These are phyloP conservation scores for Pouteria campechiana DNA, from an alignment of 179 eudicot genomes.

Conservation along the genomic window DNA sequence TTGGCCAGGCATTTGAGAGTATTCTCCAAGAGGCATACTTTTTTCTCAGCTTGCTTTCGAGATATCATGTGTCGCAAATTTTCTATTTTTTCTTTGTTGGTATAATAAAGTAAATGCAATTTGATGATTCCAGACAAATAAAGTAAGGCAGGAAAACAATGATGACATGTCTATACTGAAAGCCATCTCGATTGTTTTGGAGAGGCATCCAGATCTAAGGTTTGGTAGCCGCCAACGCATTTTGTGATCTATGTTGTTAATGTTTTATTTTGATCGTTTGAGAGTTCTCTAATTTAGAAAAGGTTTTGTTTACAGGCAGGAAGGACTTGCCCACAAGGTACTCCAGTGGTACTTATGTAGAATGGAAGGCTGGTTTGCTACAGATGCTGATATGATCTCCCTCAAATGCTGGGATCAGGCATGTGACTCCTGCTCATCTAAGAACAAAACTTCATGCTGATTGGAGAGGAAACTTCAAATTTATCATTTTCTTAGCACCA, in stretches of 20 bases:
- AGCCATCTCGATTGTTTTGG: slow-evolving; percentile 78
- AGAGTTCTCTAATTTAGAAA: slow-evolving; percentile 1
- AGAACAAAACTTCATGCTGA: no score
- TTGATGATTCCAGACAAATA: slow-evolving; percentile 42
- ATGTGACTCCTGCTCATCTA: slow-evolving; percentile 7
- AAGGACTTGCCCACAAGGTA: slow-evolving; percentile 90
- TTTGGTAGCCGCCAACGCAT: no score
- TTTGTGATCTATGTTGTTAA: background rate
- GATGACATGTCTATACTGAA: slow-evolving; percentile 73
- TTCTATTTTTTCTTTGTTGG: background rate
- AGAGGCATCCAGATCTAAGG: slow-evolving; percentile 90
- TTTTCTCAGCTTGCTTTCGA: background rate
- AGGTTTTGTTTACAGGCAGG: slow-evolving; percentile 46
- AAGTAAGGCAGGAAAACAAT: slow-evolving; percentile 50
- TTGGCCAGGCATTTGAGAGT: slow-evolving; percentile 81
- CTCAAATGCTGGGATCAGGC: slow-evolving; percentile 93
- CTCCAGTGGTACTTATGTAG: slow-evolving; percentile 99
- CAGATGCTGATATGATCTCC: slow-evolving; percentile 96
- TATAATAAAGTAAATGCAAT: background rate
- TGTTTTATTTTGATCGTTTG: background rate
- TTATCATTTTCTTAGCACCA: no score
- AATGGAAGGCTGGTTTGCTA: slow-evolving; percentile 99
- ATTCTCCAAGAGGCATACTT: slow-evolving; percentile 68
- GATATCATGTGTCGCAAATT: background rate
- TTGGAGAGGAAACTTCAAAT: no score